Base-by-base conservation (phyloP, 2,329 filamentous ascomycete species). In the Sphaerulina musiva region DNA sequence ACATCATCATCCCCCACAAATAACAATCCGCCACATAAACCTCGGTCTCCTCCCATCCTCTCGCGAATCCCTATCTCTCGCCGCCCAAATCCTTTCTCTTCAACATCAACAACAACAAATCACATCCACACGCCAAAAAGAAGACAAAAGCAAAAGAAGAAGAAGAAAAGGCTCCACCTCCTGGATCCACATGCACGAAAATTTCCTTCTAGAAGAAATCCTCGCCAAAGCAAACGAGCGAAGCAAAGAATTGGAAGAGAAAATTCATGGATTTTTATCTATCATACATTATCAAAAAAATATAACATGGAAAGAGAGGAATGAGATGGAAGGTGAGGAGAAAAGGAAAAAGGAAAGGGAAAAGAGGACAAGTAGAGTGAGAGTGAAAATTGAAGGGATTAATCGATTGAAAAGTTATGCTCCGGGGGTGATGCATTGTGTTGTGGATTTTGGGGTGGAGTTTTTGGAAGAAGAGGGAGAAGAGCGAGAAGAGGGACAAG, bases 151-250 rank as follows among this genome's bases (percentile, higher is more conserved):
- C 14, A 17, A 17, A 17, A 17, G 14, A 17, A 17, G 14, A 17
- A 17, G 1, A 17, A 17, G 14, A 17, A 17, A 17, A 17, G 14
- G 14, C 14, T 17, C 14, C 14, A 17, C 14, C 14, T 17, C 14
- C 14, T 84, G 80, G 80, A 60, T 80, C 7, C 80, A 84, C 69
- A 73, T 80, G 41, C 81, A 84, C 64, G 80, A 83, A 67, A 84
- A 83, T 60, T 76, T 82, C 36, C 74, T 76, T 14, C 62, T 75
- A 5, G 65, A 65, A 11, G 66, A 75, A 14, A 76, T 80, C 50
- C 70, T 74, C 11, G 64, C 72, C 20, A 73, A 79, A 46, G 70
- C 73, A 10, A 54, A 57, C 1, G 68, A 73, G 48, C 70, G 80
- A 50, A 66, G 62, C 57, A 38, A n/a, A 48, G 73, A 53, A 59